Percentiles rank a stretch among this genome's conserved stretches.
phyloP scores from a whole-genome alignment of 1,139 yeast genomes.

The Eremothecium gossypii region DNA sequence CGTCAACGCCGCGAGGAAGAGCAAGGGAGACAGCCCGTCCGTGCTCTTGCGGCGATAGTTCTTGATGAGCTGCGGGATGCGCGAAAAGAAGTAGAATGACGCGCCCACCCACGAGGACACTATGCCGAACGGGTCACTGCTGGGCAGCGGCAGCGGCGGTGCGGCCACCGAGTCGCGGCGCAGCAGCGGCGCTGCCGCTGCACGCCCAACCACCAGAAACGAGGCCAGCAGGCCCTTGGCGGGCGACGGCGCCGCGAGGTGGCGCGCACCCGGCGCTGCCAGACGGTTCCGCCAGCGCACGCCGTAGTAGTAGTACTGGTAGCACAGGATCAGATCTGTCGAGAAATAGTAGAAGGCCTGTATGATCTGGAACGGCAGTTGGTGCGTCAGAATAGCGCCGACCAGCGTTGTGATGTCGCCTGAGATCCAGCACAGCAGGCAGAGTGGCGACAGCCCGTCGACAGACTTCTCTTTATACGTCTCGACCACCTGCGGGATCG shows the following conservation, averaged over 20 bases:
- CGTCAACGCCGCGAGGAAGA: conserved; percentile 67
- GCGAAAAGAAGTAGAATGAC: conserved; percentile 59
- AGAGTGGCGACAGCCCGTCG: conserved; percentile 75
- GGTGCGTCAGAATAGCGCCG: conserved; percentile 73
- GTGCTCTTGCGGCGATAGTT: conserved; percentile 73
- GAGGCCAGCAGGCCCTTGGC: background rate
- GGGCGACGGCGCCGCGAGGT: background rate
- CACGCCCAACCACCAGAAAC: background rate
- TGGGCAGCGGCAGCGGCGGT: conserved; percentile 9
- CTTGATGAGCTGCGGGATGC: conserved; percentile 77
- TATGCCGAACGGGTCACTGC: conserved; percentile 35
- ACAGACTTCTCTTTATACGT: conserved; percentile 73
- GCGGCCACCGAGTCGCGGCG: conserved; percentile 1
- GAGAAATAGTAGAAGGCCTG: conserved; percentile 66
- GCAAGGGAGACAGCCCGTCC: conserved; percentile 69
- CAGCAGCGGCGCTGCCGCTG: background rate
- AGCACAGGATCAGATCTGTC: conserved; percentile 62
- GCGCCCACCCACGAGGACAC: conserved; percentile 79
- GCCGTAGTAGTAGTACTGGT: conserved; percentile 70
- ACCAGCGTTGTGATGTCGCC: conserved; percentile 78
- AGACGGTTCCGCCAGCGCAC: conserved; percentile 31
- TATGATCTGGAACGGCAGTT: conserved; percentile 65
- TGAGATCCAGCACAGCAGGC: conserved; percentile 66
- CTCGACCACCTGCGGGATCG: conserved; percentile 73
- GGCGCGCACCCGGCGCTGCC: conserved; percentile 25